These are phyloP conservation scores for Extremus antarcticus DNA, from an alignment of 495 filamentous ascomycete species.

Conservation along the genomic window DNA sequence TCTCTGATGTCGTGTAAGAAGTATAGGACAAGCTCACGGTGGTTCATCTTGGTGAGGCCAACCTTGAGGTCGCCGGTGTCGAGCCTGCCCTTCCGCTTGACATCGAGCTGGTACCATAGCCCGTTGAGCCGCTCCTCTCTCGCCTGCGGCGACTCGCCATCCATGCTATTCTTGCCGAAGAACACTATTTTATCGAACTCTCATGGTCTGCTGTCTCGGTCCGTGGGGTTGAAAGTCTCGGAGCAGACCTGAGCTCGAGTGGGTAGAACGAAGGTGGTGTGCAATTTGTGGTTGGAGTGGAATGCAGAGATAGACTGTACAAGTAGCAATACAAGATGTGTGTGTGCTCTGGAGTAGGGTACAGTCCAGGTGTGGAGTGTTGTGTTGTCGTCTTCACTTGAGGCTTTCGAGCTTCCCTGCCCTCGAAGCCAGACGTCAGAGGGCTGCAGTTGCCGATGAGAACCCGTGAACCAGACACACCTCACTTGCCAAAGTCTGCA, in stretches of 20 bases:
- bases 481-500: no score
- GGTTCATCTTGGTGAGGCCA: conserved; percentile 79
- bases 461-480: no score
- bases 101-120: conserved; percentile 73
- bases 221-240: neutral
- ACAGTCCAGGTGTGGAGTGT: no score
- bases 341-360: neutral
- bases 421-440: neutral
- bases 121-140: conserved; percentile 65
- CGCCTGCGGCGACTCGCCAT: conserved; percentile 42
- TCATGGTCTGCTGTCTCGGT: conserved; percentile 13
- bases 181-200: conserved; percentile 12
- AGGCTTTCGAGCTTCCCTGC: neutral
- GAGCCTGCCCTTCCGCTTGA: conserved; percentile 60
- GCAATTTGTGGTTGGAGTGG: neutral
- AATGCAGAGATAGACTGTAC: neutral
- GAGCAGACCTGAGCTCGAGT: neutral
- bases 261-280: neutral
- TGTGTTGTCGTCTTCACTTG: neutral
- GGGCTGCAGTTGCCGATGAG: neutral
- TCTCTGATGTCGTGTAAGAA: neutral
- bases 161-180: conserved; percentile 23
- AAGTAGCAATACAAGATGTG: neutral
- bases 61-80: conserved; percentile 73
- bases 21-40: conserved; percentile 35